Evolutionary conservation across 768 basidiomycete species (phyloP).

Genomic region (Pulveroboletus sp.): DNA sequence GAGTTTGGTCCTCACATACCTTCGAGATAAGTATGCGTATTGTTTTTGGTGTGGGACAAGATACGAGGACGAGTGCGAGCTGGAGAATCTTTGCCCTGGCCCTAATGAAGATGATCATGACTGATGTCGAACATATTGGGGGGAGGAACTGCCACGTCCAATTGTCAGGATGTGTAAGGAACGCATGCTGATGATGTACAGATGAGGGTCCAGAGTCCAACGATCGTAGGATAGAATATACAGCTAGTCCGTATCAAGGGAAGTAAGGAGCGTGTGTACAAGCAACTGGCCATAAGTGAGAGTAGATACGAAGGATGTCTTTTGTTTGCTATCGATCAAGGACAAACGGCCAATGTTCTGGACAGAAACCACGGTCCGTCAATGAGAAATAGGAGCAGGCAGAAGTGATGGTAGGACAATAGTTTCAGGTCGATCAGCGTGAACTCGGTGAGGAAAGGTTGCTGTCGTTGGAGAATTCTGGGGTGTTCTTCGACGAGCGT

Average conservation of each 20-base stretch:
- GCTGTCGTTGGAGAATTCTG: conserved; percentile 67
- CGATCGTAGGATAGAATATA: conserved; percentile 14
- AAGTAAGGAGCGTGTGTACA: conserved; percentile 15
- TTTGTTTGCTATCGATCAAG: background rate
- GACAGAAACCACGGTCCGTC: conserved; percentile 3
- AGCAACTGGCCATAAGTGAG: background rate
- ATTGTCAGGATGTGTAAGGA: conserved; percentile 8
- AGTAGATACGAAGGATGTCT: background rate
- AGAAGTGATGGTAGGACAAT: conserved; percentile 58
- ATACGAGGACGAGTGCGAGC: conserved; percentile 57
- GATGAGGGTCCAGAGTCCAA: conserved; percentile 29
- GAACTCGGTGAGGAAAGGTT: conserved; percentile 44
- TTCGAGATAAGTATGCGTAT: conserved; percentile 67
- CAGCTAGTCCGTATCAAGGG: conserved; percentile 15
- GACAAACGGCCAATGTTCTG: background rate
- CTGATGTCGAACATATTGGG: conserved; percentile 32
- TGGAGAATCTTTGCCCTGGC: conserved; percentile 69
- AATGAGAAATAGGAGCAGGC: conserved; percentile 23
- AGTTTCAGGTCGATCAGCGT: conserved; percentile 28
- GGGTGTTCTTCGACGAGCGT: conserved; percentile 75
- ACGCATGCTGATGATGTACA: conserved; percentile 29
- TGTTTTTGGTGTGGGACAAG: conserved; percentile 89
- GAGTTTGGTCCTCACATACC: conserved; percentile 61
- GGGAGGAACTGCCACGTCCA: background rate
- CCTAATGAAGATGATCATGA: conserved; percentile 75